Evolutionary conservation across 1,139 yeast species (phyloP).

Genomic region (Hyphopichia khmerensis): DNA sequence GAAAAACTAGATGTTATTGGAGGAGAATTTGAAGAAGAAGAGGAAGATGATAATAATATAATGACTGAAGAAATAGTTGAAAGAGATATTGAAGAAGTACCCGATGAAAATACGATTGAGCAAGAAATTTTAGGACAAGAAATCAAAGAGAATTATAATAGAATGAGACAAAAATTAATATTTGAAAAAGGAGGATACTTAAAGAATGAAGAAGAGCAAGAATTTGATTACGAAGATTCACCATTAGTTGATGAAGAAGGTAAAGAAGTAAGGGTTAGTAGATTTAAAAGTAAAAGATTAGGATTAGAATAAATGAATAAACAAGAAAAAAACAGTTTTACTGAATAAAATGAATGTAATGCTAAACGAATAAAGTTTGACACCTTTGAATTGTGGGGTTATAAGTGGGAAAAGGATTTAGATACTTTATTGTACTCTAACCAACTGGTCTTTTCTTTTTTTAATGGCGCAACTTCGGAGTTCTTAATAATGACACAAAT

Average conservation of each 20-base stretch:
- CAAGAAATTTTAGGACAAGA: slow-evolving; percentile 40
- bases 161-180: slow-evolving; percentile 54
- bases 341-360: background rate
- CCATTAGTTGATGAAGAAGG: slow-evolving; percentile 58
- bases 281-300: slow-evolving; percentile 63
- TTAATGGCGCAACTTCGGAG: no score
- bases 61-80: slow-evolving; percentile 40
- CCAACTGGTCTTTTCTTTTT: no score
- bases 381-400: no score
- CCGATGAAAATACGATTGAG: slow-evolving; percentile 21
- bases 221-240: slow-evolving; percentile 51
- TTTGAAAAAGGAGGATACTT: slow-evolving; percentile 39
- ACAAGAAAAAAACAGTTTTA: background rate
- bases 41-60: slow-evolving; percentile 39
- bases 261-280: slow-evolving; percentile 56
- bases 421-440: no score
- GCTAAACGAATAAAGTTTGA: background rate
- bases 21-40: slow-evolving; percentile 32
- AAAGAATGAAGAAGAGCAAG: slow-evolving; percentile 49
- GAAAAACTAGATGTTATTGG: slow-evolving; percentile 10
- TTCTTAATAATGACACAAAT: no score
- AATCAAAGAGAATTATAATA: slow-evolving; percentile 56
- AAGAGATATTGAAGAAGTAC: slow-evolving; percentile 20
- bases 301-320: background rate
- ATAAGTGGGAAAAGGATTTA: no score